Conservation (phyloP, 441 rosid species). For the Cnidoscolus chayamansa region DNA sequence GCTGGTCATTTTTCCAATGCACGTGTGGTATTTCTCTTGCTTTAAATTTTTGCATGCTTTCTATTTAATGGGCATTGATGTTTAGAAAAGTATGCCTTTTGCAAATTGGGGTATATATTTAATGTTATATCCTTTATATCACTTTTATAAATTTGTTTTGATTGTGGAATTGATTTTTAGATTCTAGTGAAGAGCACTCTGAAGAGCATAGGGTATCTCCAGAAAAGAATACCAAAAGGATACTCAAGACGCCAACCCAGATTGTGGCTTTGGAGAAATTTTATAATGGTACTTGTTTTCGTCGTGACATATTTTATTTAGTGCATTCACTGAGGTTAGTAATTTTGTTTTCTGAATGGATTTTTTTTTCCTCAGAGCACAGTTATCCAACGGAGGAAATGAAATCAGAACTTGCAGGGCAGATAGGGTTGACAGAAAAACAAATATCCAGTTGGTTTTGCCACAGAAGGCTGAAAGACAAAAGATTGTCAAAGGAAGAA, state of each 20-base stretch:
- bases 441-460: conserved; percentile 97
- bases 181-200: conserved; percentile 52
- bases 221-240: conserved; percentile 58
- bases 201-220: conserved; percentile 54
- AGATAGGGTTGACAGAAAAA: conserved; percentile 76
- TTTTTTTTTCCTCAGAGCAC: conserved; percentile 47
- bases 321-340: conserved; percentile 15
- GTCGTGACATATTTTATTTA: conserved; percentile 14
- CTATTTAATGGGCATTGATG: neutral
- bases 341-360: conserved; percentile 19
- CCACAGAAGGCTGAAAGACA: conserved; percentile 90
- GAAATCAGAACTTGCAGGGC: conserved; percentile 62
- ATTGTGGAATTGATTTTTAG: conserved; percentile 30
- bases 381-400: conserved; percentile 80
- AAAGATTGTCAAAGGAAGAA: conserved; percentile 58
- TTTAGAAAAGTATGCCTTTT: neutral
- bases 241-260: conserved; percentile 71
- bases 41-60: neutral
- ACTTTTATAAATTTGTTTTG: conserved; percentile 5
- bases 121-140: neutral
- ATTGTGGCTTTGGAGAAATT: conserved; percentile 64
- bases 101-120: neutral
- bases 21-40: neutral
- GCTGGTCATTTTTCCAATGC: neutral
- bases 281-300: conserved; percentile 53